Evolutionary conservation across 2,329 filamentous ascomycete genomes (phyloP).

Genomic region (Talaromyces sp.): DNA sequence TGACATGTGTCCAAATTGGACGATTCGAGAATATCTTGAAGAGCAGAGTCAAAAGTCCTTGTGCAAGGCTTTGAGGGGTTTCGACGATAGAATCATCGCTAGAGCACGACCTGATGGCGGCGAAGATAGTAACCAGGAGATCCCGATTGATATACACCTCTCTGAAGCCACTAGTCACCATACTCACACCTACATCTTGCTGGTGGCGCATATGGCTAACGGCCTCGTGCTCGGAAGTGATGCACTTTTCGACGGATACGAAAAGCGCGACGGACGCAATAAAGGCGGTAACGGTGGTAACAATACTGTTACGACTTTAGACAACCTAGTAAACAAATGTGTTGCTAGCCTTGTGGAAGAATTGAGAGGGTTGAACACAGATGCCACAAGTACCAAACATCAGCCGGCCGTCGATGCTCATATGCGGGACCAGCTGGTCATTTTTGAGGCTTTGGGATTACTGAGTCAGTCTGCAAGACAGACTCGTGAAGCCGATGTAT

Average conservation of each 20-base stretch:
- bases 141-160: conserved; percentile 28
- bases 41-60: conserved; percentile 20
- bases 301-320: conserved; percentile 27
- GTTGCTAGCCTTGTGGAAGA: conserved; percentile 46
- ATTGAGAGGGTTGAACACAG: conserved; percentile 27
- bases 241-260: conserved; percentile 42
- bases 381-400: background rate
- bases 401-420: conserved; percentile 52
- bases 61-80: conserved; percentile 19
- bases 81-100: conserved; percentile 17
- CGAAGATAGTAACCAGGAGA: background rate
- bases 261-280: conserved; percentile 12
- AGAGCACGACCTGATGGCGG: background rate
- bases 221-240: conserved; percentile 52
- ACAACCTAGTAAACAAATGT: conserved; percentile 43
- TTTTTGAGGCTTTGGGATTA: conserved; percentile 55
- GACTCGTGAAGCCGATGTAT: conserved; percentile 5
- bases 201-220: conserved; percentile 51
- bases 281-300: conserved; percentile 13
- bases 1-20: conserved; percentile 9
- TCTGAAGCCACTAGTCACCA: conserved; percentile 45
- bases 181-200: conserved; percentile 52
- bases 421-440: conserved; percentile 57
- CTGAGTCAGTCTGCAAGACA: conserved; percentile 22
- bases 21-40: conserved; percentile 27